Evolutionary conservation across 164 flowering plant species (phyloP).

Genomic region (Aristolochia contorta): DNA sequence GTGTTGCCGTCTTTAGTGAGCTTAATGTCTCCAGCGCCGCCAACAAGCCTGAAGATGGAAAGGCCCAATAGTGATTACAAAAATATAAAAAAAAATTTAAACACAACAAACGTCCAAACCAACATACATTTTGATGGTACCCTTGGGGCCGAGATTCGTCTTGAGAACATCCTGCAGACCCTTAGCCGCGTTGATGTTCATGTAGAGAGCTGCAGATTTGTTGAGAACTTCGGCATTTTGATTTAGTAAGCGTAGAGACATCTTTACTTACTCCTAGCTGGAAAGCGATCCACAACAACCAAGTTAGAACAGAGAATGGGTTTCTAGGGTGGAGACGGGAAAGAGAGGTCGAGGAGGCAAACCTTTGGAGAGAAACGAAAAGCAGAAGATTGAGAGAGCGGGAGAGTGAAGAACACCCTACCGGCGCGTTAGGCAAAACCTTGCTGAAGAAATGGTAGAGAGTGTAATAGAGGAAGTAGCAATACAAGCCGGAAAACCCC

Average conservation of each 20-base stretch:
- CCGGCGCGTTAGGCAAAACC: no score
- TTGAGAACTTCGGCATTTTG: conserved; percentile 96
- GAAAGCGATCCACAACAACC: no score
- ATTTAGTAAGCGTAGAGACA: conserved; percentile 77
- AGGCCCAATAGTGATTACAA: not conserved
- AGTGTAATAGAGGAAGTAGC: no score
- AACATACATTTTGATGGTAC: conserved; percentile 86
- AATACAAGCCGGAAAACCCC: no score
- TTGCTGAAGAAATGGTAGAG: no score
- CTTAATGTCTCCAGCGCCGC: conserved; percentile 95
- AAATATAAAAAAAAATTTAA: not conserved
- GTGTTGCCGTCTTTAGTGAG: conserved; percentile 98
- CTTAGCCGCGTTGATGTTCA: conserved; percentile 98
- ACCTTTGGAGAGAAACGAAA: no score
- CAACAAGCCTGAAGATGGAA: conserved; percentile 71
- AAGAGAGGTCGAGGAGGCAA: no score
- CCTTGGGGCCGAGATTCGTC: conserved; percentile 95
- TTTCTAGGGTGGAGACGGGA: no score
- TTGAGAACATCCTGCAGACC: conserved; percentile 94
- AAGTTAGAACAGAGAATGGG: no score
- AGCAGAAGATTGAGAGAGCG: no score
- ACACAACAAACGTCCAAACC: not conserved
- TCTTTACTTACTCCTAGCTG: conserved; percentile 15
- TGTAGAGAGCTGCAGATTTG: conserved; percentile 90
- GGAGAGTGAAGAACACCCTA: no score